Conservation (phyloP, 768 basidiomycete genomes). For the Pilatotrama ljubarskyi region DNA sequence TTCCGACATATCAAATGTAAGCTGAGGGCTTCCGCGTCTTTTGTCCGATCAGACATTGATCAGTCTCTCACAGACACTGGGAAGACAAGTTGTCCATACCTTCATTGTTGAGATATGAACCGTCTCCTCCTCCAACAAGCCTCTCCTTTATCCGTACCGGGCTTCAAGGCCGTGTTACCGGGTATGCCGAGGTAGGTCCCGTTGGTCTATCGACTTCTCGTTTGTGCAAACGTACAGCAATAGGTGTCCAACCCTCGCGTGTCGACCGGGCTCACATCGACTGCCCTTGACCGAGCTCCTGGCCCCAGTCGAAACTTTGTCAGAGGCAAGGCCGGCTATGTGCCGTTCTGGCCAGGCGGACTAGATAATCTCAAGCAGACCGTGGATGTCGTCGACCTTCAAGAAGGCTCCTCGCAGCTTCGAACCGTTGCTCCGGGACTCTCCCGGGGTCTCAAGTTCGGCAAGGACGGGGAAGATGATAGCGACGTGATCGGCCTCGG, state of each 20-base stretch:
- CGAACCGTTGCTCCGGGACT: slow-evolving; percentile 83
- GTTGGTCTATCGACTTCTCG: neutral
- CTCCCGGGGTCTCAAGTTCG: slow-evolving; percentile 72
- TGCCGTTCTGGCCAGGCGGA: slow-evolving; percentile 95
- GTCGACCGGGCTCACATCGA: slow-evolving; percentile 79
- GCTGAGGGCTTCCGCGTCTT: slow-evolving; percentile 26
- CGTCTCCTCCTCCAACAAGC: slow-evolving; percentile 73
- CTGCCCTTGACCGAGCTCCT: slow-evolving; percentile 82
- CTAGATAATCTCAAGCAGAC: slow-evolving; percentile 48
- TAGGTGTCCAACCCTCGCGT: slow-evolving; percentile 57
- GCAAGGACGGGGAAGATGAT: slow-evolving; percentile 54
- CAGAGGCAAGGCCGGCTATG: slow-evolving; percentile 88
- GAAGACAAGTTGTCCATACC: slow-evolving; percentile 60
- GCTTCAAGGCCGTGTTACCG: slow-evolving; percentile 75
- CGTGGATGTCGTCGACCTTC: slow-evolving; percentile 34
- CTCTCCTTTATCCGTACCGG: slow-evolving; percentile 76
- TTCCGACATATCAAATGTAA: slow-evolving; percentile 84
- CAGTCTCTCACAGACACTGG: slow-evolving; percentile 60
- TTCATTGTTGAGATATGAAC: slow-evolving; percentile 60
- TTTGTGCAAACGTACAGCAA: neutral
- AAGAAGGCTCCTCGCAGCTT: slow-evolving; percentile 45
- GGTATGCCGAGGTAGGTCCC: slow-evolving; percentile 71
- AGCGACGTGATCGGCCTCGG: slow-evolving; percentile 35
- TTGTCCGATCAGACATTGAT: slow-evolving; percentile 8
- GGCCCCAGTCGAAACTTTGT: slow-evolving; percentile 81